Percentiles rank a stretch among this genome's conserved stretches.
Conservation (phyloP, 2,329 filamentous ascomycete genomes). For the Coniosporium uncinatum region DNA sequence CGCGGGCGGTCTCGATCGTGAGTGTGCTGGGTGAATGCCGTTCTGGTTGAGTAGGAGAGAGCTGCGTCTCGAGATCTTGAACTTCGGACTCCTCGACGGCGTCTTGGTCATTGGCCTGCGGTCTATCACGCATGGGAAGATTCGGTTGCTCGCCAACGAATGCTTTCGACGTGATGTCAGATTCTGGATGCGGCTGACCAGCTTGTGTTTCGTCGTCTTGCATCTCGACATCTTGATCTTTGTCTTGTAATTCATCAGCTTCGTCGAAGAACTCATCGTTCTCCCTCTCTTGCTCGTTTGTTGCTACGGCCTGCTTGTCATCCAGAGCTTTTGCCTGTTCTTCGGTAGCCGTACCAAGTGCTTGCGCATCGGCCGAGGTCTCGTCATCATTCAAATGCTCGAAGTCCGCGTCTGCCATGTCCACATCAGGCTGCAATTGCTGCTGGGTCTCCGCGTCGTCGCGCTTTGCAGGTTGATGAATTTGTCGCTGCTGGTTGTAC, state of each 20-base stretch:
- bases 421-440: conserved; percentile 49
- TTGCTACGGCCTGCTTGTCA: conserved; percentile 80
- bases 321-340: conserved; percentile 85
- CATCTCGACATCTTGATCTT: conserved; percentile 38
- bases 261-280: conserved; percentile 38
- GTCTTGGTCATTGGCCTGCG: not conserved
- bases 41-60: conserved; percentile 47
- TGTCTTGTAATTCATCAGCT: not conserved
- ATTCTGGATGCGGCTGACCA: not conserved
- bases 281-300: not conserved
- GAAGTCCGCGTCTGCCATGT: conserved; percentile 78
- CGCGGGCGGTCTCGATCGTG: conserved; percentile 50
- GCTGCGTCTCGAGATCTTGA: conserved; percentile 50
- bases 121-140: not conserved
- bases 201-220: conserved; percentile 1
- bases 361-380: conserved; percentile 79
- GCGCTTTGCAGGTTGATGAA: conserved; percentile 43
- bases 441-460: conserved; percentile 41
- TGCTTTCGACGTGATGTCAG: too few relatives aligned
- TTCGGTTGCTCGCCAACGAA: not conserved
- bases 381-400: conserved; percentile 89
- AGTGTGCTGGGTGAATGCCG: too few relatives aligned
- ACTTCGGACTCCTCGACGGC: conserved; percentile 7
- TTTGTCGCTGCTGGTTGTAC: conserved; percentile 85
- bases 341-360: conserved; percentile 80